phyloP scores from a whole-genome alignment of 768 basidiomycete genomes.

The Boletus barrowsii region DNA sequence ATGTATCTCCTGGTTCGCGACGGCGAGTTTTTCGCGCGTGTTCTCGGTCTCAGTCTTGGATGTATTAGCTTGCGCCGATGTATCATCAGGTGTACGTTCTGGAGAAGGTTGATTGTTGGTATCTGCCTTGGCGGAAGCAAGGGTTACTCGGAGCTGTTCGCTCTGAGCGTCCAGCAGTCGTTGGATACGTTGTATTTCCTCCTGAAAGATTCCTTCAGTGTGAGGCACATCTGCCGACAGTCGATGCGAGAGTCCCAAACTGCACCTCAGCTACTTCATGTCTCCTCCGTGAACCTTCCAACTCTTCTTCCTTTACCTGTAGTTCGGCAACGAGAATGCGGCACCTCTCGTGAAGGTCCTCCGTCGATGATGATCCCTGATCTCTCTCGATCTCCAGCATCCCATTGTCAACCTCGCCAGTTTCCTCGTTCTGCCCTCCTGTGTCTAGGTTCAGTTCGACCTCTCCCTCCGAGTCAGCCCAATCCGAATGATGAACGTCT shows the following conservation, averaged over 20 bases:
- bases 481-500: slow-evolving; percentile 19
- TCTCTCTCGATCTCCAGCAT: slow-evolving; percentile 6
- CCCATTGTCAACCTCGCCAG: slow-evolving; percentile 8
- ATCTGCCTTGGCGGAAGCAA: slow-evolving; percentile 11
- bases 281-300: slow-evolving; percentile 16
- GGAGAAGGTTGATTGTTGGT: not conserved
- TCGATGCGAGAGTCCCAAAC: not conserved
- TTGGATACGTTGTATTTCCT: slow-evolving; percentile 16
- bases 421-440: slow-evolving; percentile 14
- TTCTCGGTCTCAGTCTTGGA: slow-evolving; percentile 5
- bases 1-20: slow-evolving; percentile 15
- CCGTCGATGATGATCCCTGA: slow-evolving; percentile 4
- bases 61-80: not conserved
- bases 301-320: slow-evolving; percentile 15
- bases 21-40: slow-evolving; percentile 9
- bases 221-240: slow-evolving; percentile 1
- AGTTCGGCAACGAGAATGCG: slow-evolving; percentile 19
- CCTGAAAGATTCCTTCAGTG: slow-evolving; percentile 13
- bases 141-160: slow-evolving; percentile 17
- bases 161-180: slow-evolving; percentile 14
- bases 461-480: slow-evolving; percentile 24
- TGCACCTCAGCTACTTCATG: slow-evolving; percentile 20
- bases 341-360: slow-evolving; percentile 12
- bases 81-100: slow-evolving; percentile 5
- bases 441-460: slow-evolving; percentile 22